Conservation (phyloP, 768 basidiomycete genomes). For the Sistotremastrum suecicum region DNA sequence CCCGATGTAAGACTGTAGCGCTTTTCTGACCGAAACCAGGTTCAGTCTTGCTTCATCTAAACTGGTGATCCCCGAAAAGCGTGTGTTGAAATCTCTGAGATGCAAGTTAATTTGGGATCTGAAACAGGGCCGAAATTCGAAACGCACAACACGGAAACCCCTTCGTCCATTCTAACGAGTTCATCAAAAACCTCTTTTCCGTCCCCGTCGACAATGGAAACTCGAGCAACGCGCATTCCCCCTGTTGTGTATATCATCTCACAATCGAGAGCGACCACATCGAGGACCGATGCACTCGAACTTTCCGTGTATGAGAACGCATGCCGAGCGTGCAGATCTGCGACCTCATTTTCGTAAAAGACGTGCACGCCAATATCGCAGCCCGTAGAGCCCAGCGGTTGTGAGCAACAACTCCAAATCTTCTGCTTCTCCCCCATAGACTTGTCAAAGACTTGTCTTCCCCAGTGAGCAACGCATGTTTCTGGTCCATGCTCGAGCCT, state of each 20-base stretch:
- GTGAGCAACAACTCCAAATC: conserved; percentile 71
- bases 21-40: conserved; percentile 48
- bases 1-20: conserved; percentile 59
- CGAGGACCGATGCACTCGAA: conserved; percentile 24
- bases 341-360: conserved; percentile 64
- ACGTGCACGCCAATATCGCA: conserved; percentile 79
- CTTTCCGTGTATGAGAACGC: conserved; percentile 44
- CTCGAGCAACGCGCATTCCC: conserved; percentile 80
- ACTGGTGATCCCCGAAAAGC: conserved; percentile 70
- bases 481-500: conserved; percentile 35
- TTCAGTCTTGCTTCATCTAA: conserved; percentile 43
- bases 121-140: neutral
- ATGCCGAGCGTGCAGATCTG: conserved; percentile 58
- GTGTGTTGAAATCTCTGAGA: conserved; percentile 76
- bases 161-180: conserved; percentile 66
- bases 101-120: neutral
- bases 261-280: conserved; percentile 85
- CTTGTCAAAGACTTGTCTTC: conserved; percentile 44
- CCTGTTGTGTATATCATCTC: conserved; percentile 96
- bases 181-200: conserved; percentile 74
- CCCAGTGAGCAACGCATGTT: conserved; percentile 78
- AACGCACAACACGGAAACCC: conserved; percentile 61
- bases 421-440: conserved; percentile 50
- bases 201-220: conserved; percentile 73
- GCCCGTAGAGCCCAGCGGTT: conserved; percentile 40